Evolutionary conservation across 2,329 filamentous ascomycete genomes (phyloP).

Genomic region (Neurospora crassa): DNA sequence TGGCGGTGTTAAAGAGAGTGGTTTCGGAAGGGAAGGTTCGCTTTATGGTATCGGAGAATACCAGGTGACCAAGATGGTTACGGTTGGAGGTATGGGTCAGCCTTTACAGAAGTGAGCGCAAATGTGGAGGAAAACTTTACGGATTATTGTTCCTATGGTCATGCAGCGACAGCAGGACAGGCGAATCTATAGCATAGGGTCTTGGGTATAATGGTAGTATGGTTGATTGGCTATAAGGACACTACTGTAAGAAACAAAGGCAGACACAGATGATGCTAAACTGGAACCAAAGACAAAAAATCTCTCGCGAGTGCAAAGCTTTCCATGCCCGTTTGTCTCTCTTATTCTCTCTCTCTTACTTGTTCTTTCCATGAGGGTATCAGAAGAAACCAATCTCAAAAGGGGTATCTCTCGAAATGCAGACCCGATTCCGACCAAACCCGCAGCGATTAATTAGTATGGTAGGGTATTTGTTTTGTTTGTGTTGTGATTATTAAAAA

Average conservation of each 20-base stretch:
- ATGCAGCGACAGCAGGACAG: not conserved
- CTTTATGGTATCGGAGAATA: slow-evolving; percentile 72
- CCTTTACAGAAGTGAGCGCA: slow-evolving; percentile 32
- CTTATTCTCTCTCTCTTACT: not conserved
- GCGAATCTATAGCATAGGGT: not conserved
- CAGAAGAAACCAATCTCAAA: slow-evolving; percentile 36
- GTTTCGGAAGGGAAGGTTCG: slow-evolving; percentile 71
- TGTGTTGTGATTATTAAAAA: slow-evolving; percentile 15
- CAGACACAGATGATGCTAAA: not conserved
- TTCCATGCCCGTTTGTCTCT: not conserved
- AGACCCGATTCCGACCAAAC: slow-evolving; percentile 41
- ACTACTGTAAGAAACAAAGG: not conserved
- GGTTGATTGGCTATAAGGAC: not conserved
- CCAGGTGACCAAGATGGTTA: slow-evolving; percentile 60
- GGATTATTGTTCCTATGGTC: not conserved
- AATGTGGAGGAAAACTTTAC: slow-evolving; percentile 6
- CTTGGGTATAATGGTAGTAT: not conserved
- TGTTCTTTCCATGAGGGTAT: slow-evolving; percentile 15
- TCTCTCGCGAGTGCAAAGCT: not conserved
- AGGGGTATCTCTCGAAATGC: slow-evolving; percentile 48
- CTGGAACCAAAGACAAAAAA: not conserved
- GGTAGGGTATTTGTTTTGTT: slow-evolving; percentile 6
- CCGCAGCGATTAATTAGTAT: slow-evolving; percentile 13
- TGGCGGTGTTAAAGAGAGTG: slow-evolving; percentile 74
- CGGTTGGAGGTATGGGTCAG: slow-evolving; percentile 45